Base-by-base conservation (phyloP, 169 alveolate genomes). In the Plasmodium gallinaceum region DNA sequence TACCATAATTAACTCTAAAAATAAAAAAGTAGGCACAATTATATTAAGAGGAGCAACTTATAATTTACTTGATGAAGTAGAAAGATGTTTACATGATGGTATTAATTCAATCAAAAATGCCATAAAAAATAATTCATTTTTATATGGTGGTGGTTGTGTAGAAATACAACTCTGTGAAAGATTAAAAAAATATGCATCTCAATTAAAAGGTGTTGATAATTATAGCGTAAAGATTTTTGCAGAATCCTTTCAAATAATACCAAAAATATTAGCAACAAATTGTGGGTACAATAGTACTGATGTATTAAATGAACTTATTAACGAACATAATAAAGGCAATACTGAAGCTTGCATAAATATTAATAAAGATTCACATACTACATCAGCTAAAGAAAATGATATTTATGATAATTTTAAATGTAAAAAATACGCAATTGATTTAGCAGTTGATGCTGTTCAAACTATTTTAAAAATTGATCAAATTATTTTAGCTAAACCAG, bases 401-500 rank as follows among this genome's bases (percentile, higher is more conserved):
- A 92, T 96, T 39, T 91, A 85, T 71, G 99, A 99, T 92, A 99
- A 98, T 93, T 89, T 96, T 90, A 97, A 95, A 86, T 96, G 98
- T 61, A 98, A 98, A 93, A 91, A 93, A 83, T 98, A 98, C 98
- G 99, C 99, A 24, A 95, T 97, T 76, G 97, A 96, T 70, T 96
- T 98, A 45, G 99, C 99, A 42, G 94, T 97, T 62, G 99, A 98
- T 88, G 99, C 99, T 14, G 99, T 98, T 5, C 93, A 97, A 87
- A 99, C 99, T 7, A 96, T 98, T 54, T 96, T 99, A 6, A 97
- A 98, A 86, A 98, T 99, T 42, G 99, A 99, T 94, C 99, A 98
- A 92, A 97, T 98, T 70, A 98, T 98, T 80, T 97, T 99, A 97
- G 98, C 99, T 68, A 98, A 98, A 88, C 99, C 99, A 14, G 99